Evolutionary conservation across 352 stramenopile species (phyloP).

Genomic region (Globisporangium nodosum): DNA sequence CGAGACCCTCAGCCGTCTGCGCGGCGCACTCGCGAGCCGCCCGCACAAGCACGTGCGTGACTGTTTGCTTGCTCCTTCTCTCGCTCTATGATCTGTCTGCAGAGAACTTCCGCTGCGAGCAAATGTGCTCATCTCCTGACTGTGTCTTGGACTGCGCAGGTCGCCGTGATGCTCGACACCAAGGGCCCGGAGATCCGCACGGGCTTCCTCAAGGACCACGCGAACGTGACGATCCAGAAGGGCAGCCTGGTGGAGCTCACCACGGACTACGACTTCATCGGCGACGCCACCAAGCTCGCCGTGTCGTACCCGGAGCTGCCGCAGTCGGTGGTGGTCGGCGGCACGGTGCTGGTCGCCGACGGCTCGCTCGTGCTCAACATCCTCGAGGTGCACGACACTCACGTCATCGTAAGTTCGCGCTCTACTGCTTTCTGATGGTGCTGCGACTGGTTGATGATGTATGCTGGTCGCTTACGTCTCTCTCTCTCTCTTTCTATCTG

Average conservation of each 20-base stretch:
- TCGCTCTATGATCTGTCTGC: background rate
- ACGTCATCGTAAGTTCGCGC: slow-evolving; percentile 43
- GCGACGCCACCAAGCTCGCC: slow-evolving; percentile 84
- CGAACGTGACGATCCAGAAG: slow-evolving; percentile 62
- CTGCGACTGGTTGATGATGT: background rate
- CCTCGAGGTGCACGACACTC: slow-evolving; percentile 69
- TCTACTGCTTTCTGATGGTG: background rate
- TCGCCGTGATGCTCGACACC: slow-evolving; percentile 95
- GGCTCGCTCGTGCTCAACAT: slow-evolving; percentile 92
- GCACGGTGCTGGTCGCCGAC: slow-evolving; percentile 93
- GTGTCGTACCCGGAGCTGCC: slow-evolving; percentile 93
- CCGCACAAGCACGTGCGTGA: slow-evolving; percentile 58
- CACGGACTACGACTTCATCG: slow-evolving; percentile 65
- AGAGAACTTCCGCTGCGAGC: too few species aligned
- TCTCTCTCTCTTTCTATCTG: background rate
- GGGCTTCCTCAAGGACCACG: slow-evolving; percentile 68
- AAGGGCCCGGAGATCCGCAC: slow-evolving; percentile 96
- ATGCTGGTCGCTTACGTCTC: too few species aligned
- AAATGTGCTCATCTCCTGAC: background rate
- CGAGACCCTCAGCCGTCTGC: slow-evolving; percentile 63
- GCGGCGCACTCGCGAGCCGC: slow-evolving; percentile 48
- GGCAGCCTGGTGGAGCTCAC: slow-evolving; percentile 57
- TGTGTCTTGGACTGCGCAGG: slow-evolving; percentile 8
- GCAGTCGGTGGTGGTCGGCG: slow-evolving; percentile 87
- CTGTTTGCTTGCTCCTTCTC: background rate